phyloP scores from a whole-genome alignment of 768 basidiomycete species.

The Tubosaeta brunneosetosa region DNA sequence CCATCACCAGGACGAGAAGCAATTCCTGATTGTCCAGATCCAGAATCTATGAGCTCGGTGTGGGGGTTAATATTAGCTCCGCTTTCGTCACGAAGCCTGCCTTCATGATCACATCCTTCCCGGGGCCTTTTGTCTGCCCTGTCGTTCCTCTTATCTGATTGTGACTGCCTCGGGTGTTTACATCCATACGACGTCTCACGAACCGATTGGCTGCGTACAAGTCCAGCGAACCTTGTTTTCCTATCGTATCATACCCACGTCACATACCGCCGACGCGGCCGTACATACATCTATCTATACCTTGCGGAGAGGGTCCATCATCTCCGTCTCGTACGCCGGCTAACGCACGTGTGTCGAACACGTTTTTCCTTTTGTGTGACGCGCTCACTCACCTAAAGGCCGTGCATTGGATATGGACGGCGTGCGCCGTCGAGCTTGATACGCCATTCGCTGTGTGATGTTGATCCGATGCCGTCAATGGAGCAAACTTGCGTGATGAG shows the following conservation, averaged over 20 bases:
- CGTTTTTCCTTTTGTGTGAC: neutral
- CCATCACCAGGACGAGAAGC: slow-evolving; percentile 74
- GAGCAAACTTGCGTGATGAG: neutral
- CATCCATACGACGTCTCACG: neutral
- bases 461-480: neutral
- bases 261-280: slow-evolving; percentile 7
- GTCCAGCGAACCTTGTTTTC: neutral
- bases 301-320: neutral
- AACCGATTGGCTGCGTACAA: neutral
- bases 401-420: neutral
- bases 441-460: neutral
- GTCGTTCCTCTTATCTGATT: slow-evolving; percentile 7
- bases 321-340: neutral
- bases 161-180: slow-evolving; percentile 1
- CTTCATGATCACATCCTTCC: neutral
- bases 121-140: neutral
- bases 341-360: neutral
- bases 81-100: neutral
- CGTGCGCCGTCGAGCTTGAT: neutral
- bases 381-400: neutral
- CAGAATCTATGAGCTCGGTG: slow-evolving; percentile 53
- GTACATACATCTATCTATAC: slow-evolving; percentile 3
- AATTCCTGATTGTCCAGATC: slow-evolving; percentile 91
- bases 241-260: slow-evolving; percentile 7
- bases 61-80: neutral